phyloP scores from a whole-genome alignment of 768 basidiomycete species.

The Coprinopsis marcescibilis region DNA sequence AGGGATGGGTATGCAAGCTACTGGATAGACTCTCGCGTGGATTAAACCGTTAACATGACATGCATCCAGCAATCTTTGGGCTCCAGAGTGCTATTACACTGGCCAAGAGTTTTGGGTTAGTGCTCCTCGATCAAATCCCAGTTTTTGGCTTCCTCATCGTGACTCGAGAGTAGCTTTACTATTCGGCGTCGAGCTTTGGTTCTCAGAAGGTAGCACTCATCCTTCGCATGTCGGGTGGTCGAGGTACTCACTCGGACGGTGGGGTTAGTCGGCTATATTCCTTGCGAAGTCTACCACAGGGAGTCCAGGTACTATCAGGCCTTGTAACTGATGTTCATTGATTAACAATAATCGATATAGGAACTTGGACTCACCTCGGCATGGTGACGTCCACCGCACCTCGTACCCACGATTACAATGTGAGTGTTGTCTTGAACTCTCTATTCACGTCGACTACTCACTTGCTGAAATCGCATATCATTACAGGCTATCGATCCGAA shows the following conservation, averaged over 20 bases:
- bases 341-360: too few relatives aligned
- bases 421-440: conserved; percentile 14
- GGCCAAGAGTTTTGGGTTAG: conserved; percentile 26
- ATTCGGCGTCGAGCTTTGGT: conserved; percentile 49
- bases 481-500: conserved; percentile 48
- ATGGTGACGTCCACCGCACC: conserved; percentile 40
- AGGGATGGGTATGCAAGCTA: conserved; percentile 32
- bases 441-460: too few relatives aligned
- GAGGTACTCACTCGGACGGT: not conserved
- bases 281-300: conserved; percentile 49
- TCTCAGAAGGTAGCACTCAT: conserved; percentile 36
- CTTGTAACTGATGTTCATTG: conserved; percentile 3
- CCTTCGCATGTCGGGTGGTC: not conserved
- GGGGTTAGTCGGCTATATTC: conserved; percentile 49
- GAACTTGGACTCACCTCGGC: conserved; percentile 41
- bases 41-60: not conserved
- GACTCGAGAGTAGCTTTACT: conserved; percentile 38
- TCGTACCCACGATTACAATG: conserved; percentile 36
- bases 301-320: conserved; percentile 25
- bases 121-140: not conserved
- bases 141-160: not conserved
- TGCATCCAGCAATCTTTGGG: conserved; percentile 29
- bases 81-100: conserved; percentile 31
- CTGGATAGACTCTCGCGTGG: not conserved
- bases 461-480: not conserved